Percentiles rank a stretch among this genome's conserved stretches.
phyloP scores from a whole-genome alignment of 257 asterid species.

The Solanum raphanifolium region DNA sequence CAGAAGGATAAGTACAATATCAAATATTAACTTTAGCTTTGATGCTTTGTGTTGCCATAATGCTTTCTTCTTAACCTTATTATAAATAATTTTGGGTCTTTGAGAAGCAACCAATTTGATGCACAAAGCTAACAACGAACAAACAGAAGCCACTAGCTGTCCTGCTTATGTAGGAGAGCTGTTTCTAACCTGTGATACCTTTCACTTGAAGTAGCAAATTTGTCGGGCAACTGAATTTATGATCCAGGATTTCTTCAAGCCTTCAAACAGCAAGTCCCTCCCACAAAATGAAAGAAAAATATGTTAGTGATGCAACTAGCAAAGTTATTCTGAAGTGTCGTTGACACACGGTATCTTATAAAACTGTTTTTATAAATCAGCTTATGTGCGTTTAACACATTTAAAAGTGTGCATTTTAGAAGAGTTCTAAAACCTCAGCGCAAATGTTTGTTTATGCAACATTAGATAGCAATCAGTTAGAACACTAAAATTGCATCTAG shows the following conservation, averaged over 20 bases:
- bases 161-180: neutral
- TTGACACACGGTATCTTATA: neutral
- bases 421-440: conserved; percentile 4
- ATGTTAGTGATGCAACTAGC: neutral
- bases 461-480: neutral
- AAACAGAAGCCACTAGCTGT: neutral
- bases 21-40: neutral
- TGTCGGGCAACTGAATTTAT: neutral
- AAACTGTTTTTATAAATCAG: neutral
- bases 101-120: neutral
- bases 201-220: neutral
- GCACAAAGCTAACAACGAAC: neutral
- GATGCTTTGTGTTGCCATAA: neutral
- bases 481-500: neutral
- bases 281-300: neutral
- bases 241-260: neutral
- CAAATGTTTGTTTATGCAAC: conserved; percentile 9
- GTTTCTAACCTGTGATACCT: neutral
- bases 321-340: neutral
- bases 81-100: neutral
- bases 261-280: neutral
- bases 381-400: neutral
- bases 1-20: neutral
- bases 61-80: neutral
- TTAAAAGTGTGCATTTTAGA: neutral